phyloP scores from a whole-genome alignment of 768 basidiomycete species.

The Hericium alpestre region DNA sequence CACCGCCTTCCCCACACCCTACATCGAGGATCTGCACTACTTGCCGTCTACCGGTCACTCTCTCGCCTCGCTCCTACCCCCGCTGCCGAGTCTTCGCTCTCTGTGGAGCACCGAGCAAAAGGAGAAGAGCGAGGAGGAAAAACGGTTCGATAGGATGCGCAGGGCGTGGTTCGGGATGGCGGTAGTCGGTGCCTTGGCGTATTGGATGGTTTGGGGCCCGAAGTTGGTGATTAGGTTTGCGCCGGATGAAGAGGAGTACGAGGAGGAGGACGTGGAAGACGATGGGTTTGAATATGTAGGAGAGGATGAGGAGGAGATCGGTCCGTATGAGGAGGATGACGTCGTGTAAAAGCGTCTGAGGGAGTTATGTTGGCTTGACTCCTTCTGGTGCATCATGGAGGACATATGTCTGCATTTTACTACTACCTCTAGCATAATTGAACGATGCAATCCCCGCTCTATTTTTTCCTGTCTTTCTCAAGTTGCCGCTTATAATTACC shows the following conservation, averaged over 20 bases:
- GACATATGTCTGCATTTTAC: no score
- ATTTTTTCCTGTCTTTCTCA: no score
- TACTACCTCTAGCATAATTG: no score
- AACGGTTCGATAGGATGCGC: slow-evolving; percentile 35
- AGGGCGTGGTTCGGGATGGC: slow-evolving; percentile 44
- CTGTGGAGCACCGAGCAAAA: slow-evolving; percentile 16
- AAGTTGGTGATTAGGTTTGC: background rate
- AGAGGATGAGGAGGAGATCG: background rate
- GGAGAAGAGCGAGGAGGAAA: slow-evolving; percentile 31
- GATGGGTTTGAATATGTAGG: background rate
- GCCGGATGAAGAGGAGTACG: slow-evolving; percentile 1
- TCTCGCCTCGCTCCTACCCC: slow-evolving; percentile 18
- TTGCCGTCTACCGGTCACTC: slow-evolving; percentile 25
- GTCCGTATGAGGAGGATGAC: background rate
- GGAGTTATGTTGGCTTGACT: no score
- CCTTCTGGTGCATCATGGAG: no score
- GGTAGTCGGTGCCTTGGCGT: slow-evolving; percentile 28
- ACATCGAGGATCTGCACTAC: slow-evolving; percentile 4
- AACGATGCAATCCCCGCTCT: no score
- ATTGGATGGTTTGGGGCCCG: slow-evolving; percentile 17
- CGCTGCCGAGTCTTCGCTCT: slow-evolving; percentile 15
- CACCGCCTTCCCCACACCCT: slow-evolving; percentile 19
- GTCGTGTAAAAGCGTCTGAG: background rate
- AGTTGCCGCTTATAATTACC: no score
- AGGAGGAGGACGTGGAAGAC: background rate